These are phyloP conservation scores for Candida tunisiensis DNA, from an alignment of 1,139 yeast genomes.

Conservation along the genomic window DNA sequence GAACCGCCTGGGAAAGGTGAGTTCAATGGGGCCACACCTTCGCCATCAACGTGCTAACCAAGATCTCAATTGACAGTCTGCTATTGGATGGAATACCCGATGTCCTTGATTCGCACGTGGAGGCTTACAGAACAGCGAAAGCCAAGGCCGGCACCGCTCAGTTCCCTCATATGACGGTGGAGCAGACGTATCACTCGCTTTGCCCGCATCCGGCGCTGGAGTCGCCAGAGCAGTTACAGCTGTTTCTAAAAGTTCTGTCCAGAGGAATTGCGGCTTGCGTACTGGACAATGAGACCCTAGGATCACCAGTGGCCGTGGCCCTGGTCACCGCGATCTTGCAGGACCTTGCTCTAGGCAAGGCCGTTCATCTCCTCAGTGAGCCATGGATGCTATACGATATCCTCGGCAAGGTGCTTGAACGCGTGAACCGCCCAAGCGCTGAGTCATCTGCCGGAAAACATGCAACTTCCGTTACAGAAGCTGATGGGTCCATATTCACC, in stretches of 20 bases:
- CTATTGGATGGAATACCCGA: conserved; percentile 27
- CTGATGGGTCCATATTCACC: not conserved
- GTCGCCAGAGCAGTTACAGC: conserved; percentile 9
- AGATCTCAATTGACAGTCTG: conserved; percentile 18
- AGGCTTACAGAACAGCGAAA: no score
- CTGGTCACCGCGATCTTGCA: conserved; percentile 24
- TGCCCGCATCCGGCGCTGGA: conserved; percentile 35
- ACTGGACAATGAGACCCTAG: conserved; percentile 23
- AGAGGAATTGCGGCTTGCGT: conserved; percentile 19
- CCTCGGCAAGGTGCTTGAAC: conserved; percentile 16
- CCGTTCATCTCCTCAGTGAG: conserved; percentile 26
- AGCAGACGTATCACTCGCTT: conserved; percentile 16
- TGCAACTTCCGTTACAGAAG: not conserved
- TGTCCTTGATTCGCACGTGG: conserved; percentile 22
- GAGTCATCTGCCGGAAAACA: not conserved
- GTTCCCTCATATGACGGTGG: conserved; percentile 1
- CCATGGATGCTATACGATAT: conserved; percentile 29
- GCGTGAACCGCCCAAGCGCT: not conserved
- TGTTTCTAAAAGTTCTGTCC: conserved; percentile 20
- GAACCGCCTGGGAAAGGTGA: conserved; percentile 13
- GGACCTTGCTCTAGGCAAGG: conserved; percentile 24
- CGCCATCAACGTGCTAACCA: conserved; percentile 3
- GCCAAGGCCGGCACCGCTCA: no score
- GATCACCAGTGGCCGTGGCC: conserved; percentile 22
- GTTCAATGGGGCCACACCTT: conserved; percentile 2